These are phyloP conservation scores for Rauvolfia tetraphylla DNA, from an alignment of 257 asterid species.

Conservation along the genomic window DNA sequence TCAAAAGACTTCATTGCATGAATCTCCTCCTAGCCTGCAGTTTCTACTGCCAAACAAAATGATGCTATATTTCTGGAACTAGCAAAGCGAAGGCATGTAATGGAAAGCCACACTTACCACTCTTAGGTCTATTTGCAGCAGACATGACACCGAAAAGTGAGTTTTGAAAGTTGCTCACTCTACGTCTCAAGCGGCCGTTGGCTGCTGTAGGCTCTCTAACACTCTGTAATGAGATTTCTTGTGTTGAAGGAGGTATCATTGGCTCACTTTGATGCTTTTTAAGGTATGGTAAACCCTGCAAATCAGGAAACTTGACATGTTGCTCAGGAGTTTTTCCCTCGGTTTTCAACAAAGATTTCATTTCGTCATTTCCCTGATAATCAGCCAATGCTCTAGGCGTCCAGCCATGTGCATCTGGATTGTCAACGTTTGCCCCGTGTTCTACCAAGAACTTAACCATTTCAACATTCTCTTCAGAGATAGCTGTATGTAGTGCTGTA, in stretches of 20 bases:
- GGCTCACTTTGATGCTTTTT: conserved; percentile 64
- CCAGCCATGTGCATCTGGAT: conserved; percentile 59
- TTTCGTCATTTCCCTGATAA: conserved; percentile 55
- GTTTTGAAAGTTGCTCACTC: conserved; percentile 35
- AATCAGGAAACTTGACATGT: conserved; percentile 7
- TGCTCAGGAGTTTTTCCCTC: conserved; percentile 18
- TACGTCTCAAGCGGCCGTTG: conserved; percentile 20
- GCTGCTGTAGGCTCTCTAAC: conserved; percentile 11
- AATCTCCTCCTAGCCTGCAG: not conserved
- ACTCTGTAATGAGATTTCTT: conserved; percentile 9
- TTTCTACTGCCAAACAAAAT: not conserved
- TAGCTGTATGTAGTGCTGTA: conserved; percentile 68
- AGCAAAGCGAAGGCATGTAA: not conserved
- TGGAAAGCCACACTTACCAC: conserved; percentile 33
- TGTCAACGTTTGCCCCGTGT: conserved; percentile 56
- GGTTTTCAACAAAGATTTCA: conserved; percentile 43
- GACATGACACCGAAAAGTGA: conserved; percentile 76
- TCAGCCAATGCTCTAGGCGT: conserved; percentile 67
- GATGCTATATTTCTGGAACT: not conserved
- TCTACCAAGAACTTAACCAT: conserved; percentile 57
- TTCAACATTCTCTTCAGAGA: conserved; percentile 60
- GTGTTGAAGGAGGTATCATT: conserved; percentile 19
- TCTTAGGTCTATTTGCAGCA: conserved; percentile 31
- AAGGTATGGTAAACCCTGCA: conserved; percentile 34
- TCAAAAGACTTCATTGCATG: not conserved